Conservation (phyloP, 176 grass and related monocot species). For the Aegilops speltoides region DNA sequence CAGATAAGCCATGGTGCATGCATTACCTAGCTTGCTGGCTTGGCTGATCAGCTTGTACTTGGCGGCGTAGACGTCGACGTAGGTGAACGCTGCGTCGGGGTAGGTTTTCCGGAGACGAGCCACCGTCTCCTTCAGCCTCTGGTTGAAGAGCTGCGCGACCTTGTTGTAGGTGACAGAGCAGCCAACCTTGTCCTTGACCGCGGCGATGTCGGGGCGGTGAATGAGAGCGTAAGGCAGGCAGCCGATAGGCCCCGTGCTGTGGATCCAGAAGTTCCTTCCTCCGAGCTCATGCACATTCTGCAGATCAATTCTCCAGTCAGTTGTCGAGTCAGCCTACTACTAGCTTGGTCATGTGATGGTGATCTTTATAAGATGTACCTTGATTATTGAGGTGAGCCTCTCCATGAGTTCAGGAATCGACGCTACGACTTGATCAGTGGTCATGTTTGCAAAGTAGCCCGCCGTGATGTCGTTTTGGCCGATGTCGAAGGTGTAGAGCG, state of each 20-base stretch:
- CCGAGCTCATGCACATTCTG: conserved; percentile 59
- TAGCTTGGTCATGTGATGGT: not conserved
- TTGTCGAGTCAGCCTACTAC: not conserved
- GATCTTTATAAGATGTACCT: conserved; percentile 40
- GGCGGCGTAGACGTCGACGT: conserved; percentile 79
- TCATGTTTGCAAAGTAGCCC: conserved; percentile 66
- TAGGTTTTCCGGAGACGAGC: conserved; percentile 52
- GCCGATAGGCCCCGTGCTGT: conserved; percentile 89
- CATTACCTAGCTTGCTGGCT: conserved; percentile 65
- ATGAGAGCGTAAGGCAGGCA: conserved; percentile 83
- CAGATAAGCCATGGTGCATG: not conserved
- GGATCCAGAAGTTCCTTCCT: conserved; percentile 93
- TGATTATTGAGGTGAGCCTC: conserved; percentile 56
- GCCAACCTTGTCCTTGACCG: conserved; percentile 41
- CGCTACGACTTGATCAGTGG: conserved; percentile 53
- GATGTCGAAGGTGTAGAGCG: conserved; percentile 95
- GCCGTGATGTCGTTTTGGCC: conserved; percentile 95
- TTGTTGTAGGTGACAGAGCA: conserved; percentile 77
- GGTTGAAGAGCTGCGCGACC: conserved; percentile 74
- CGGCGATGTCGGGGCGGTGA: conserved; percentile 32
- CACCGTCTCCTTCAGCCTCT: conserved; percentile 69
- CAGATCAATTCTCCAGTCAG: not conserved
- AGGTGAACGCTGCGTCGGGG: conserved; percentile 64
- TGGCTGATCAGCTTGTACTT: conserved; percentile 80
- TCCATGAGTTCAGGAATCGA: conserved; percentile 80